Percentiles rank a stretch among this genome's conserved stretches.
These are phyloP conservation scores for Artomyces pyxidatus DNA, from an alignment of 768 basidiomycete species.

Conservation along the genomic window DNA sequence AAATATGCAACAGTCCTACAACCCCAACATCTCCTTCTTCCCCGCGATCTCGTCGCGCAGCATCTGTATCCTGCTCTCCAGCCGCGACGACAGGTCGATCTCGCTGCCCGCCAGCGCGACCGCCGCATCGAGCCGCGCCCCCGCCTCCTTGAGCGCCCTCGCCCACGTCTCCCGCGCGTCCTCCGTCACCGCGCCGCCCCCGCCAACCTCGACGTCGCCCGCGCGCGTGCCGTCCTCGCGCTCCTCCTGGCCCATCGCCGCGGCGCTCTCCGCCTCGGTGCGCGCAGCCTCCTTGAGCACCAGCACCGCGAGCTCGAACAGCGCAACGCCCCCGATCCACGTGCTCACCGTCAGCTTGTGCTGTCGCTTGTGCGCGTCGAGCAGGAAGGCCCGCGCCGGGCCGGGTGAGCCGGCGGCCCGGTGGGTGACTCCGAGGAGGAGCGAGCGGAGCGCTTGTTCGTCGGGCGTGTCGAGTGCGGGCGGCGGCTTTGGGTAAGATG, in stretches of 20 bases:
- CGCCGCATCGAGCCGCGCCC: constrained; percentile 43
- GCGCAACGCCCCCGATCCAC: constrained; percentile 61
- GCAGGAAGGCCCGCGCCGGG: constrained; percentile 39
- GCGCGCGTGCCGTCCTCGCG: constrained; percentile 5
- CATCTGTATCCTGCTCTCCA: constrained; percentile 66
- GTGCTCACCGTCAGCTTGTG: constrained; percentile 39
- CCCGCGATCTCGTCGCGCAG: constrained; percentile 58
- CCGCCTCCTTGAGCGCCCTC: constrained; percentile 38
- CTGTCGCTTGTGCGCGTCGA: constrained; percentile 40
- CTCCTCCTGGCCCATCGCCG: constrained; percentile 14
- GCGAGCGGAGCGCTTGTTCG: constrained; percentile 58
- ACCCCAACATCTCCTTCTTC: constrained; percentile 44
- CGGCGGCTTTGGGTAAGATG: constrained; percentile 1
- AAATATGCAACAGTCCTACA: too few relatives aligned
- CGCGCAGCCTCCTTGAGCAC: constrained; percentile 46
- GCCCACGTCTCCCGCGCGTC: constrained; percentile 31
- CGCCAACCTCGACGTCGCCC: constrained; percentile 8
- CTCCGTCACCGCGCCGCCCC: constrained; percentile 5
- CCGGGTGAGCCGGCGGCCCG: constrained; percentile 43
- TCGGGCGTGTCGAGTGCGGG: constrained; percentile 59
- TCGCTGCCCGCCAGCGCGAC: constrained; percentile 38
- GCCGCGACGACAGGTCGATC: constrained; percentile 55
- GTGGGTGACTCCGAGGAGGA: constrained; percentile 61
- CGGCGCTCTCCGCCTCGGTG: constrained; percentile 23
- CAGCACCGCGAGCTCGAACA: constrained; percentile 66